phyloP scores from a whole-genome alignment of 2,329 filamentous ascomycete genomes.

The Scolecobasidium constrictum region DNA sequence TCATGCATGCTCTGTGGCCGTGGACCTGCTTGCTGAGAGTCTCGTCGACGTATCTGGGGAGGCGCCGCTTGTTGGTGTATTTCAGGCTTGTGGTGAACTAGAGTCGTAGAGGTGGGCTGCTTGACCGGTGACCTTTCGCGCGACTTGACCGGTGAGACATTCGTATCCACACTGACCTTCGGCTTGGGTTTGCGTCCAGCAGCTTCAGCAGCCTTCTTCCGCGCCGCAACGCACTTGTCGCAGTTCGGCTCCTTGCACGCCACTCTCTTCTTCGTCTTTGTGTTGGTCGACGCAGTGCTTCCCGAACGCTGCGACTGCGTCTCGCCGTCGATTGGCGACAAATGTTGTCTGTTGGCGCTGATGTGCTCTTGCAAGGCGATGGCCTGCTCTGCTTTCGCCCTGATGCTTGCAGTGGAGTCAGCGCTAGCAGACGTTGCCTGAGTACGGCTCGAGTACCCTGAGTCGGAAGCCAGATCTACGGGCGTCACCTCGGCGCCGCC shows the following conservation, averaged over 20 bases:
- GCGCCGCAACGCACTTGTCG: conserved; percentile 2
- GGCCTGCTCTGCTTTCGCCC: not conserved
- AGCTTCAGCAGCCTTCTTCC: not conserved
- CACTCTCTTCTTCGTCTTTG: conserved; percentile 1
- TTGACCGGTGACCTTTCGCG: conserved; percentile 6
- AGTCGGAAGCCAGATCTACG: conserved; percentile 45
- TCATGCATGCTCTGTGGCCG: conserved; percentile 7
- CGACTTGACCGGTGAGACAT: conserved; percentile 1
- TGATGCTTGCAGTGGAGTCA: conserved; percentile 35
- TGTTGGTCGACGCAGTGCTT: not conserved
- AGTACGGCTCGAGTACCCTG: conserved; percentile 51
- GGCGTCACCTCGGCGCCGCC: not conserved
- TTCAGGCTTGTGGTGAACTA: no score
- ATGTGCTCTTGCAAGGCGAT: not conserved
- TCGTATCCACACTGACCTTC: not conserved
- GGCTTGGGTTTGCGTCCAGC: not conserved
- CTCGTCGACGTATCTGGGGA: not conserved
- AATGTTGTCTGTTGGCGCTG: not conserved
- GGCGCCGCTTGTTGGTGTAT: not conserved
- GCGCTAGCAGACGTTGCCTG: conserved; percentile 40
- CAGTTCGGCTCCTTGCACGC: conserved; percentile 7
- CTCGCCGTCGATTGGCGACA: not conserved
- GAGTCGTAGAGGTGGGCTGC: not conserved
- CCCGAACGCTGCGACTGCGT: not conserved
- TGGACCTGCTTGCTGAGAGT: not conserved